phyloP scores from a whole-genome alignment of 345 rosid genomes.

The Eucalyptus tenuipes region DNA sequence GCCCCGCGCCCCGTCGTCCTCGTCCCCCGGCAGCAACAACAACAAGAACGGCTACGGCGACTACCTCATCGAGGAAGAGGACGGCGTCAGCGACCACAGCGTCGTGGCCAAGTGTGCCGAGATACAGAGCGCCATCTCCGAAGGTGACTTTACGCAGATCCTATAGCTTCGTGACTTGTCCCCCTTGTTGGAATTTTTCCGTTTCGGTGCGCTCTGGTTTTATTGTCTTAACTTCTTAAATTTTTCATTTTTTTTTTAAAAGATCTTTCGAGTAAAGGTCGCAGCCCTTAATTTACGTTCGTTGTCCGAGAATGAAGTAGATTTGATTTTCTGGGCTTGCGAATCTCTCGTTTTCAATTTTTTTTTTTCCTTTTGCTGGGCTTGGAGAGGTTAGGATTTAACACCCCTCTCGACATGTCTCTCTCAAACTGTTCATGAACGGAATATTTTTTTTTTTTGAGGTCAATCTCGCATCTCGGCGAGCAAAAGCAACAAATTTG shows the following conservation, averaged over 20 bases:
- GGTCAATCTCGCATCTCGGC: not conserved
- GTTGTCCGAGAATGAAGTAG: not conserved
- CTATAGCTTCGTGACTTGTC: not conserved
- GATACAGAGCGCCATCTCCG: constrained; percentile 31
- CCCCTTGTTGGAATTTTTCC: not conserved
- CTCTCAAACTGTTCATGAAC: not conserved
- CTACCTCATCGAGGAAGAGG: constrained; percentile 27
- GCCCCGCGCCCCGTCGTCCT: not conserved
- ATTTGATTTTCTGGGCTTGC: not conserved
- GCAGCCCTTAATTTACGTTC: not conserved
- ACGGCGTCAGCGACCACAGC: constrained; percentile 17
- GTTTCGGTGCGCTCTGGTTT: not conserved
- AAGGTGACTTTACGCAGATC: constrained; percentile 5
- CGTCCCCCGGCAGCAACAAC: not conserved
- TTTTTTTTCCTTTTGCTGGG: not conserved
- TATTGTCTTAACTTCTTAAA: not conserved
- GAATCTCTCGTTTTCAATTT: not conserved
- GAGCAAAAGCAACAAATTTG: not conserved
- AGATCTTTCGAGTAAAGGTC: not conserved
- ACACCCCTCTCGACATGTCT: not conserved
- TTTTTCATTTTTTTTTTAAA: not conserved
- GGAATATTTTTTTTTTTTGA: not conserved
- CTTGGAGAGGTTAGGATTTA: not conserved
- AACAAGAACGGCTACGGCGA: constrained; percentile 19
- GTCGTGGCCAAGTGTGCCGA: constrained; percentile 24